Evolutionary conservation across 2,329 filamentous ascomycete species (phyloP).

Genomic region (Apiospora aurea): DNA sequence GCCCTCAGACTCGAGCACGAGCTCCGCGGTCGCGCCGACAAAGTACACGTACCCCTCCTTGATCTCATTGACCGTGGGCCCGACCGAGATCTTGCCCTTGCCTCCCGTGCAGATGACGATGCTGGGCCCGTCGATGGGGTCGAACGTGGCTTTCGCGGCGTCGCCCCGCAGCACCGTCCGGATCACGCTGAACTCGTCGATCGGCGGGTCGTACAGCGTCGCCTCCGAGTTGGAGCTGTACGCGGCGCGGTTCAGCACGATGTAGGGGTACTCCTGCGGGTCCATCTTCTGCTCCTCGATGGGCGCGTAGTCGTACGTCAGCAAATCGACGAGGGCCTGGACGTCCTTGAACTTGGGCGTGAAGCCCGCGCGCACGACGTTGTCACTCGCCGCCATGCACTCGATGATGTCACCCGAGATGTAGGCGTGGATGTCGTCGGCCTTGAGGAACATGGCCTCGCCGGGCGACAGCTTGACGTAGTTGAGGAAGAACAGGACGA

Average conservation of each 20-base stretch:
- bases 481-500: constrained; percentile 97
- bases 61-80: constrained; percentile 78
- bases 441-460: constrained; percentile 94
- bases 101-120: constrained; percentile 91
- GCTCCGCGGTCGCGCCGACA: constrained; percentile 86
- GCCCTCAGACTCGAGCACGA: constrained; percentile 74
- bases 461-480: constrained; percentile 87
- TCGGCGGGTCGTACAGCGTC: constrained; percentile 90
- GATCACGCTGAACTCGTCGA: constrained; percentile 94
- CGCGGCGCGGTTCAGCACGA: constrained; percentile 78
- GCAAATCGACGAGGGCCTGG: constrained; percentile 82
- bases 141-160: constrained; percentile 86
- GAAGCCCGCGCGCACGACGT: constrained; percentile 95
- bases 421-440: constrained; percentile 98
- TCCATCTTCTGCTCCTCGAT: constrained; percentile 95
- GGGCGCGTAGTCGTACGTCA: constrained; percentile 95
- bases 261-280: constrained; percentile 85
- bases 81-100: constrained; percentile 83
- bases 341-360: constrained; percentile 99
- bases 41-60: constrained; percentile 80
- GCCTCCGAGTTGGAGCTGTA: constrained; percentile 80
- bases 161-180: constrained; percentile 75
- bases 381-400: constrained; percentile 99
- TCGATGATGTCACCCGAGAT: constrained; percentile 94
- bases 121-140: constrained; percentile 85